Base-by-base conservation (phyloP, 768 basidiomycete genomes). In the Tylopilus rubrobrunneus region DNA sequence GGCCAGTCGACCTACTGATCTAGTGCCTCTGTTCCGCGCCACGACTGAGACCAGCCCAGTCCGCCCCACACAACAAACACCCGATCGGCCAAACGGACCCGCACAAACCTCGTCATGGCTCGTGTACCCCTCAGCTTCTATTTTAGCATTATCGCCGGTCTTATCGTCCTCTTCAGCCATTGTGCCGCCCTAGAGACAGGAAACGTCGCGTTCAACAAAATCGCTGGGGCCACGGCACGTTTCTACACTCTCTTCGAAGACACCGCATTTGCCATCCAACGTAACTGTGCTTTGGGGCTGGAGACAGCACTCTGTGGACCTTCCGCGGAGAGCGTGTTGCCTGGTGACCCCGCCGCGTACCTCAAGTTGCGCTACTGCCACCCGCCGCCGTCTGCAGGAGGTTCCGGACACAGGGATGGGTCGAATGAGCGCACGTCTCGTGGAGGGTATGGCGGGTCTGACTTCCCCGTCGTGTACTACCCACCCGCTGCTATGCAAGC, bases 131-230 rank as follows among this genome's bases (percentile, higher is more conserved):
- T 54, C 41, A 65, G 58, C 11, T 52, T 66, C 49, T 58, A 63
- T 29, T 41, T 62, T 37, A 56, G 40, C 39, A 40, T 65, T 39
- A 19, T 65, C 34, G 63, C 64, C 6, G 58, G 60, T 33, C 31
- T 63, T 9, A 11, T 63, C 29, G 64, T 61, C 15, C 33, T 56
- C 29, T 65, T 66, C 19, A 45, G 57, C 36, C 58, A 60, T 19
- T 58, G 19, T 34, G 56, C 52, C 8, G 39, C 63, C 28, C 49
- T 51, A 5, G 54, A 62, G 49, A 60, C 63, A 23, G 58, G 60
- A 4, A 54, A 62, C 33, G 12, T 51, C 3, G 61, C 55, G 5
- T 55, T 62, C 42, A 62, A 63, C 53, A 64, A 62, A 29, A 33
- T 65, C 37, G 57, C 60, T 0, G 56, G 61, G 4, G 61, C 64